Evolutionary conservation across 192 early-diverging fungal species (phyloP).

Genomic region (Phycomyces nitens): DNA sequence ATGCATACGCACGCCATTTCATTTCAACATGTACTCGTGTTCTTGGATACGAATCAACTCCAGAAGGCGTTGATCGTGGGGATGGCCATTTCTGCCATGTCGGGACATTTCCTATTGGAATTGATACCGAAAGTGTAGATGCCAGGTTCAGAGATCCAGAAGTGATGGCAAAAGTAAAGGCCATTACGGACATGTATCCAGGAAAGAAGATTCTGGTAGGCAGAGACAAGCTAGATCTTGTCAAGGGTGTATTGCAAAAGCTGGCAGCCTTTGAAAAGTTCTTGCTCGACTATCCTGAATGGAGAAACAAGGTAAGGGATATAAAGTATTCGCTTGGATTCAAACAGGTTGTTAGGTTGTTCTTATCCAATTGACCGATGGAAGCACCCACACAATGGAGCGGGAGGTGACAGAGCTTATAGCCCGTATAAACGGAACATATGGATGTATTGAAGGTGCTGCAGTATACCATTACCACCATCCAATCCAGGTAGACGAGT

Average conservation of each 20-base stretch:
- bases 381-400: conserved; percentile 71
- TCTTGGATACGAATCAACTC: conserved; percentile 89
- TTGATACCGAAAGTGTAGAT: conserved; percentile 77
- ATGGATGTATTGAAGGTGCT: conserved; percentile 90
- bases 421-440: conserved; percentile 88
- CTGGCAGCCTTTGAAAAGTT: conserved; percentile 92
- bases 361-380: conserved; percentile 94
- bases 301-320: conserved; percentile 70
- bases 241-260: conserved; percentile 94
- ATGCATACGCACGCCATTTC: conserved; percentile 92
- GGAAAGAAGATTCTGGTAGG: conserved; percentile 94
- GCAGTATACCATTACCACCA: conserved; percentile 94
- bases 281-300: conserved; percentile 84
- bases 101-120: conserved; percentile 95
- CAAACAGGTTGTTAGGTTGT: conserved; percentile 52
- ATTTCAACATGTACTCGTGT: conserved; percentile 90
- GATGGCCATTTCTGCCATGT: conserved; percentile 76
- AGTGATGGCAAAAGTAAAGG: conserved; percentile 74
- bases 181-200: conserved; percentile 78
- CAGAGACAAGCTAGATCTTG: conserved; percentile 89
- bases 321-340: background rate
- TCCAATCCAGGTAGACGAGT: conserved; percentile 91
- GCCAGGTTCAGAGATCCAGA: conserved; percentile 49
- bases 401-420: conserved; percentile 84
- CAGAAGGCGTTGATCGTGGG: conserved; percentile 78